These are phyloP conservation scores for Hirsutella rhossiliensis DNA, from an alignment of 2,329 filamentous ascomycete species.

Conservation along the genomic window DNA sequence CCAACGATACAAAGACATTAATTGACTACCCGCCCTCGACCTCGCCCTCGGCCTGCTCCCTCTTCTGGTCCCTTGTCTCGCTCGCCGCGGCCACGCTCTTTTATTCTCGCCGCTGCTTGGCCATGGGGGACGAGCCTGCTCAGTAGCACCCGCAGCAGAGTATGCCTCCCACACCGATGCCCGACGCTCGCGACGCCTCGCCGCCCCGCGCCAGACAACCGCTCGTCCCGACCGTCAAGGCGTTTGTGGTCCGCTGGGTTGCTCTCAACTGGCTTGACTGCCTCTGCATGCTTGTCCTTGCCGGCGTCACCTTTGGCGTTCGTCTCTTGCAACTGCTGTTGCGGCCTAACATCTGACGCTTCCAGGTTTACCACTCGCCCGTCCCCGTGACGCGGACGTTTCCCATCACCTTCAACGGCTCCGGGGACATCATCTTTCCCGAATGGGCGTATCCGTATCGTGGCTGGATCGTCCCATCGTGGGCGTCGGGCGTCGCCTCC, in stretches of 20 bases:
- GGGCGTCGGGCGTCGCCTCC: slow-evolving; percentile 42
- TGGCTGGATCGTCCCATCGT: slow-evolving; percentile 49
- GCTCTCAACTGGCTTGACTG: slow-evolving; percentile 47
- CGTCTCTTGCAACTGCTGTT: neutral
- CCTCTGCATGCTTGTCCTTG: slow-evolving; percentile 44
- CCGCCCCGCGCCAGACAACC: neutral
- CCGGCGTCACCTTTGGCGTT: slow-evolving; percentile 17
- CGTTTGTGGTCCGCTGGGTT: slow-evolving; percentile 35
- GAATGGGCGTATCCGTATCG: slow-evolving; percentile 53
- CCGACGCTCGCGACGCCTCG: slow-evolving; percentile 5
- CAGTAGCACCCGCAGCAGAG: neutral
- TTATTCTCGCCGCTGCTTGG: no score
- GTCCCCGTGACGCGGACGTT: slow-evolving; percentile 47
- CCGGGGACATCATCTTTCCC: slow-evolving; percentile 51
- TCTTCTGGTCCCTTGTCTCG: no score
- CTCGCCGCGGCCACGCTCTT: no score
- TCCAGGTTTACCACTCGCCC: slow-evolving; percentile 38
- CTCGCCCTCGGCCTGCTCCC: no score
- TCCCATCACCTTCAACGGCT: slow-evolving; percentile 42
- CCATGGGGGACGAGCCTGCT: neutral
- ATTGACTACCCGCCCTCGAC: no score
- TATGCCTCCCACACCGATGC: neutral
- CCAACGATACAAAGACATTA: no score
- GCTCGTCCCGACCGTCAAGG: slow-evolving; percentile 2
- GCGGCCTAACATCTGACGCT: neutral